Evolutionary conservation across 2,329 filamentous ascomycete species (phyloP).

Genomic region (Aureobasidium uvarum): DNA sequence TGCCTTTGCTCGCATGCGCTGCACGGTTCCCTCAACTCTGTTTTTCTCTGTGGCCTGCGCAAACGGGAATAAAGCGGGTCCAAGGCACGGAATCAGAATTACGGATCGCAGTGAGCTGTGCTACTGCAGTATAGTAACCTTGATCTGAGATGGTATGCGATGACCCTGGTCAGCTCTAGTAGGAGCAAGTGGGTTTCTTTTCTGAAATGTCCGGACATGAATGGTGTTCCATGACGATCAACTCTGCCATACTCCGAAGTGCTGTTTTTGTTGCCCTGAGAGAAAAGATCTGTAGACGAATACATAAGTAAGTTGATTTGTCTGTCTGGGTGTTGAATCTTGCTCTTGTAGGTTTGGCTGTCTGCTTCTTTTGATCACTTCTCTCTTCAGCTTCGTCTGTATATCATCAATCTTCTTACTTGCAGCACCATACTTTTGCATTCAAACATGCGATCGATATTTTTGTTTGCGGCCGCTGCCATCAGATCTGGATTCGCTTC

Average conservation of each 20-base stretch:
- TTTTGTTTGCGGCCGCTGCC: not conserved
- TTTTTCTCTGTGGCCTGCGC: not conserved
- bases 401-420: not conserved
- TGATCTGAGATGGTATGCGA: not conserved
- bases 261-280: not conserved
- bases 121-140: not conserved
- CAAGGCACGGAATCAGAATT: not conserved
- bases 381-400: no score
- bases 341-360: not conserved
- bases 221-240: conserved; percentile 7
- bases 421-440: not conserved
- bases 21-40: not conserved
- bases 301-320: not conserved
- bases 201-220: not conserved
- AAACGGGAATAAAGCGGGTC: not conserved
- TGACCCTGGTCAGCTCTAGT: not conserved
- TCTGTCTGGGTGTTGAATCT: not conserved
- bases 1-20: not conserved
- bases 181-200: not conserved
- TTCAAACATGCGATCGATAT: conserved; percentile 7
- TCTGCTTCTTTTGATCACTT: no score
- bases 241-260: not conserved
- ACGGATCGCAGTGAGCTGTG: no score
- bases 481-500: not conserved
- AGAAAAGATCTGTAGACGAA: not conserved